These are phyloP conservation scores for Vinca minor DNA, from an alignment of 257 asterid species.

Conservation along the genomic window DNA sequence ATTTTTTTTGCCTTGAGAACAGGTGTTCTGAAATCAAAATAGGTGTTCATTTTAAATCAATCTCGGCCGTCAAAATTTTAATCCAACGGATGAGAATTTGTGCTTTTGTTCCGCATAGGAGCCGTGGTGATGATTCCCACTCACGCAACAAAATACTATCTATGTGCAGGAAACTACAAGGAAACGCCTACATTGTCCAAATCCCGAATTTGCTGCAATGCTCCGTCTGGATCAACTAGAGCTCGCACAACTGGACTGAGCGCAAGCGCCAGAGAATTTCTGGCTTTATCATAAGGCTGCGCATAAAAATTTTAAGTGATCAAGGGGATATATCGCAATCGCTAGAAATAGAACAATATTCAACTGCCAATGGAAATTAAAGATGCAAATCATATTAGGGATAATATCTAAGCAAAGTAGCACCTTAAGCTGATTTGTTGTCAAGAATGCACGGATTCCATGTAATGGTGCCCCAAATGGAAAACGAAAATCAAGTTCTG, in stretches of 20 bases:
- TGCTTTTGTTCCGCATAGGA: too few relatives aligned
- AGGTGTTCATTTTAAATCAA: too few relatives aligned
- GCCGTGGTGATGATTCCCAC: too few relatives aligned
- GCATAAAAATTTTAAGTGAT: constrained; percentile 17
- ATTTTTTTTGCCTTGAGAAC: too few relatives aligned
- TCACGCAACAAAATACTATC: too few relatives aligned
- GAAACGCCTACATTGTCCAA: constrained; percentile 59
- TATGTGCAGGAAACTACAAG: constrained; percentile 1
- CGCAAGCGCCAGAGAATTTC: constrained; percentile 96
- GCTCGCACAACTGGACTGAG: constrained; percentile 99
- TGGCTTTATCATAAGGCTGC: constrained; percentile 87
- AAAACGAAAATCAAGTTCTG: constrained; percentile 98
- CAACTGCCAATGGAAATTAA: too few relatives aligned
- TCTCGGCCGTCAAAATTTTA: too few relatives aligned
- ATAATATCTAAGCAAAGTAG: neutral
- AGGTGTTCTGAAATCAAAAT: too few relatives aligned
- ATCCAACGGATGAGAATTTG: too few relatives aligned
- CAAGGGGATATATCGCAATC: too few relatives aligned
- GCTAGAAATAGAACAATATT: too few relatives aligned
- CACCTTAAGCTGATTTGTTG: constrained; percentile 97
- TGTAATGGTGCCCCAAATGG: constrained; percentile 95
- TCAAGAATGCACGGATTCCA: constrained; percentile 78
- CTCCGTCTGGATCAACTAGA: constrained; percentile 96
- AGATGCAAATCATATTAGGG: too few relatives aligned
- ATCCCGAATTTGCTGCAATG: constrained; percentile 66